phyloP scores from a whole-genome alignment of 805 yeast species.

The Metschnikowia cerradonensis region DNA sequence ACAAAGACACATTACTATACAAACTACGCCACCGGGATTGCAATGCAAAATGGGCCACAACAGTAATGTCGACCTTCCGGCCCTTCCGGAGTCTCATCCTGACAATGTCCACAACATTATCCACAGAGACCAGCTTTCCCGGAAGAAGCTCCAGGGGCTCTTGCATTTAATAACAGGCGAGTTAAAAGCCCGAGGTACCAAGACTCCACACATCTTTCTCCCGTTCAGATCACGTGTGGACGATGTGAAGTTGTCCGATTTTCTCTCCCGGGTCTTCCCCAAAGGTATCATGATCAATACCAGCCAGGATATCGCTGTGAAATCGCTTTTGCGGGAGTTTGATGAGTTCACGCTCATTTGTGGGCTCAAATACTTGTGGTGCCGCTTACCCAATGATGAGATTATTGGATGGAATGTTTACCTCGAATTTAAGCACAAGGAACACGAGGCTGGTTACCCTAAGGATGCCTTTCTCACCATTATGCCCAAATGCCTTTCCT shows the following conservation, averaged over 20 bases:
- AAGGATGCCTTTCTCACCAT: conserved; percentile 69
- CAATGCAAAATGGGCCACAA: conserved; percentile 2
- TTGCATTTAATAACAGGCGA: conserved; percentile 71
- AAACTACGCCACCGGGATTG: background rate
- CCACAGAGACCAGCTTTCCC: conserved; percentile 42
- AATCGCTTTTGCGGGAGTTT: conserved; percentile 42
- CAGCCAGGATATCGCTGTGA: conserved; percentile 32
- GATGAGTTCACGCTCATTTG: conserved; percentile 72
- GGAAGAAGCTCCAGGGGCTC: conserved; percentile 63
- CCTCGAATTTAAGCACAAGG: conserved; percentile 60
- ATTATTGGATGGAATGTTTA: conserved; percentile 86
- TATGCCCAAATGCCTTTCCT: conserved; percentile 79
- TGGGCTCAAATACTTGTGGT: conserved; percentile 81
- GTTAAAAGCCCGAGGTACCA: conserved; percentile 54
- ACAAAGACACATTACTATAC: background rate
- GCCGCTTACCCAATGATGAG: conserved; percentile 73
- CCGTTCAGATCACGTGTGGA: conserved; percentile 73
- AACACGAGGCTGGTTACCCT: conserved; percentile 63
- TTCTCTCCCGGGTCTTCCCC: conserved; percentile 58
- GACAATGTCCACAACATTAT: conserved; percentile 9
- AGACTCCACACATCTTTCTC: conserved; percentile 68
- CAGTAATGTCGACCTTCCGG: conserved; percentile 15
- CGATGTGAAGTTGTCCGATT: conserved; percentile 54
- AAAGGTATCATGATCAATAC: conserved; percentile 43
- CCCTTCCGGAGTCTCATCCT: conserved; percentile 11